These are phyloP conservation scores for Skeletonema tropicum DNA, from an alignment of 108 stramenopile species.

Conservation along the genomic window DNA sequence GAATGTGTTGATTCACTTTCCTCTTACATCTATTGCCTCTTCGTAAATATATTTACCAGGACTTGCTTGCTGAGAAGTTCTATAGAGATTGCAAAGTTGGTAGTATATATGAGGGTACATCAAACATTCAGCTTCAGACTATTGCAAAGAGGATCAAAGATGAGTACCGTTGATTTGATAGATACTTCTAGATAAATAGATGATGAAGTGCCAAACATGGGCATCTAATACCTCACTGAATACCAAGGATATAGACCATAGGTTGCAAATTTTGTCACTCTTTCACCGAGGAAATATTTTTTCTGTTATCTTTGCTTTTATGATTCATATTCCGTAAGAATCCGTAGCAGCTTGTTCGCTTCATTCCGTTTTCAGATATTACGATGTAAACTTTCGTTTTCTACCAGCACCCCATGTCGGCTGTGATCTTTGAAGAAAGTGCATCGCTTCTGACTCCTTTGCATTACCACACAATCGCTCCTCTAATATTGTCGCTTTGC, in stretches of 20 bases:
- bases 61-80: conserved; percentile 91
- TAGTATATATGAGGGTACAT: conserved; percentile 91
- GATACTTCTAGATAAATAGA: neutral
- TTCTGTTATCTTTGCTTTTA: neutral
- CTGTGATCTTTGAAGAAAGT: conserved; percentile 31
- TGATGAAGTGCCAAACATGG: neutral
- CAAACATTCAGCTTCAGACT: conserved; percentile 82
- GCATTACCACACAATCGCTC: conserved; percentile 36
- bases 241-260: neutral
- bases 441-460: conserved; percentile 38
- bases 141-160: conserved; percentile 76
- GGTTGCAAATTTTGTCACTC: neutral
- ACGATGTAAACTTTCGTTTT: conserved; percentile 24
- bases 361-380: conserved; percentile 9
- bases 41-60: conserved; percentile 11
- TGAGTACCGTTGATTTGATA: conserved; percentile 35
- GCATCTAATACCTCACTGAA: too few relatives aligned
- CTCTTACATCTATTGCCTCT: too few relatives aligned
- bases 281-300: neutral
- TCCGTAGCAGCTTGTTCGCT: neutral
- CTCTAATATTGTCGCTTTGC: conserved; percentile 23
- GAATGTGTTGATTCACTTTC: too few relatives aligned
- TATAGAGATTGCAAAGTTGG: conserved; percentile 97
- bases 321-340: neutral
- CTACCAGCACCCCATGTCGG: conserved; percentile 21